Base-by-base conservation (phyloP, 2,329 filamentous ascomycete species). In the Trichoderma sp. region DNA sequence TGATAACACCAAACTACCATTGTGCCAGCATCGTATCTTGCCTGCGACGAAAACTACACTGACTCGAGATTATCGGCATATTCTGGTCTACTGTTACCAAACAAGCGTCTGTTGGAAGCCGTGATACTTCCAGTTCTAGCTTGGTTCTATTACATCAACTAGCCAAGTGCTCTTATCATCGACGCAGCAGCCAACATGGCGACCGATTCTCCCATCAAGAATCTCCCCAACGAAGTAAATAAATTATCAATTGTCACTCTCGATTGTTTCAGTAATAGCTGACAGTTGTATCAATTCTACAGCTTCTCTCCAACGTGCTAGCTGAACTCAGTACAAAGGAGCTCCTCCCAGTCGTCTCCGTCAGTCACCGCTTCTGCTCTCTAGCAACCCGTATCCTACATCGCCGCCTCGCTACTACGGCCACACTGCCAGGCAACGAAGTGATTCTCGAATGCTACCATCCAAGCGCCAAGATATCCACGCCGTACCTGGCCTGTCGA, bases 401-500 rank as follows among this genome's bases (percentile, higher is more conserved):
- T 74, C 85, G 87, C 63, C 90, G 92, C 39, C 84, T 94, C 2
- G 81, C 90, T 3, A 73, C 76, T 23, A 68, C 75, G 17, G 75
- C 77, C 3, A 73, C 75, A 6, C 72, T 78, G 9, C 77, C 79
- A 5, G 74, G 76, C 2, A 76, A 93, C 77, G 88, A 90, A 68
- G 81, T 96, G 50, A 88, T 95, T 47, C 87, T 97, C 55, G 92
- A 95, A 82, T 93, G 92, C 79, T 95, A 92, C 77, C 92, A 92
- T 74, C 93, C 93, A 0, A 88, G 85, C 73, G 89, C 87, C 28
- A 91, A 90, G 79, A 84, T 92, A 64, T 90, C 87, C 6, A 90
- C 92, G 23, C 91, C 92, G 0, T 90, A 90, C 69, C 85, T 94
- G 13, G 80, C 80, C 77, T 95, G 93, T 80, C 84, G 88, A 58